These are phyloP conservation scores for Oemleria cerasiformis DNA, from an alignment of 306 rosid genomes.

Conservation along the genomic window DNA sequence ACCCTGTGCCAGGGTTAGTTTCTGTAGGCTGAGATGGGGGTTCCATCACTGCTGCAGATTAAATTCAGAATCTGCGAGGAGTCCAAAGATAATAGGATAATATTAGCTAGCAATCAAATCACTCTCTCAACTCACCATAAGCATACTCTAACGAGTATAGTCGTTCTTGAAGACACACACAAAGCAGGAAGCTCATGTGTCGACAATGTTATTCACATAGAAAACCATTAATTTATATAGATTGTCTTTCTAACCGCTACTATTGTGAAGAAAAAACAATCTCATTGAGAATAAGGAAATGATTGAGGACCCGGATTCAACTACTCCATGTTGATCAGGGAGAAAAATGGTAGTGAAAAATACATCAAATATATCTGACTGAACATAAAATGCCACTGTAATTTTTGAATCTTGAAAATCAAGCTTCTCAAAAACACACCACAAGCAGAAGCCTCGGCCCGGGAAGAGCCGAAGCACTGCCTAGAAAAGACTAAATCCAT, in stretches of 20 bases:
- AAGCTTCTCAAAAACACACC: not conserved
- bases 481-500: not conserved
- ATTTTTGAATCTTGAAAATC: not conserved
- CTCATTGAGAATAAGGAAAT: not conserved
- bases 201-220: not conserved
- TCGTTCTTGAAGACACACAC: not conserved
- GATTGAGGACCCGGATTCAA: not conserved
- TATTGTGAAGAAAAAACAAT: not conserved
- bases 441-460: not conserved
- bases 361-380: not conserved
- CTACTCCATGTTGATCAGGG: not conserved
- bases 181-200: not conserved
- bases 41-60: constrained; percentile 16
- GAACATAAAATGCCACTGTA: not conserved
- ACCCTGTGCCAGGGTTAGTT: constrained; percentile 11
- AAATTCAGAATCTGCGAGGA: constrained; percentile 8
- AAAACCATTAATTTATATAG: not conserved
- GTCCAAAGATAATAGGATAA: not conserved
- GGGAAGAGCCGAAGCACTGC: not conserved
- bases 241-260: not conserved
- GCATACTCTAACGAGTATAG: not conserved
- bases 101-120: not conserved
- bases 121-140: not conserved
- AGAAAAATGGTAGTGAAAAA: not conserved
- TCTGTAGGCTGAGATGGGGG: constrained; percentile 18